These are phyloP conservation scores for Cystobasidium tubakii DNA, from an alignment of 768 basidiomycete species.

Conservation along the genomic window DNA sequence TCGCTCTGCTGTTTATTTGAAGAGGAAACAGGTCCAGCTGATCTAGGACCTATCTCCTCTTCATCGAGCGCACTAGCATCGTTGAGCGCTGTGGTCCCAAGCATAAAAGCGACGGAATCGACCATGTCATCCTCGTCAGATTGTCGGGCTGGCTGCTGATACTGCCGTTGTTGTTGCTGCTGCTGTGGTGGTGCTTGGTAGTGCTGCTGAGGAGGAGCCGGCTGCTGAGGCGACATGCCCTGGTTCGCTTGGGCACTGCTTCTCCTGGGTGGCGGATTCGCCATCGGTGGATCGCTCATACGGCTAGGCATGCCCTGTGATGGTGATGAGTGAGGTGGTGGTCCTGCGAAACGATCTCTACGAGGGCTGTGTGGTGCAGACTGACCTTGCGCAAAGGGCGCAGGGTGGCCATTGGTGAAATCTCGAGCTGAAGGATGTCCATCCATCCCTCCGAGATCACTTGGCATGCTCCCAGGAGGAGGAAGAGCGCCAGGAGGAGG, in stretches of 20 bases:
- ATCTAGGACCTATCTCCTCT: not conserved
- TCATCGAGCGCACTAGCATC: not conserved
- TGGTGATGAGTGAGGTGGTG: not conserved
- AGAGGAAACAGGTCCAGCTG: not conserved
- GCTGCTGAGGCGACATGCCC: not conserved
- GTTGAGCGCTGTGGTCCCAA: conserved; percentile 32
- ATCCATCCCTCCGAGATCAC: not conserved
- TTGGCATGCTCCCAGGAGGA: not conserved
- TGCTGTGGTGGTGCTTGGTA: not conserved
- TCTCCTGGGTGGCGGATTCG: not conserved
- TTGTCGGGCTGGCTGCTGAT: not conserved
- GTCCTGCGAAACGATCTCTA: not conserved
- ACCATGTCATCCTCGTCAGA: conserved; percentile 15
- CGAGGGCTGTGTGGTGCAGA: not conserved
- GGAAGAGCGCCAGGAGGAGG: conserved; percentile 29
- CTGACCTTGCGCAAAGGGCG: not conserved
- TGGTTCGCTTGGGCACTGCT: not conserved
- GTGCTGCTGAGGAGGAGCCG: too few relatives aligned
- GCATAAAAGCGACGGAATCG: conserved; percentile 35
- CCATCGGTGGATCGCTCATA: not conserved
- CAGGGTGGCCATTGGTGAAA: not conserved
- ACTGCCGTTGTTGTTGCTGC: conserved; percentile 16
- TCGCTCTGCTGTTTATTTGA: not conserved
- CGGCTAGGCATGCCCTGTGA: not conserved
- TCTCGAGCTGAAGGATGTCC: not conserved